Evolutionary conservation across 176 grass and related monocot species (phyloP), one percentile per base, ranked within the genome.

Genomic region (Zoysia pacifica): DNA sequence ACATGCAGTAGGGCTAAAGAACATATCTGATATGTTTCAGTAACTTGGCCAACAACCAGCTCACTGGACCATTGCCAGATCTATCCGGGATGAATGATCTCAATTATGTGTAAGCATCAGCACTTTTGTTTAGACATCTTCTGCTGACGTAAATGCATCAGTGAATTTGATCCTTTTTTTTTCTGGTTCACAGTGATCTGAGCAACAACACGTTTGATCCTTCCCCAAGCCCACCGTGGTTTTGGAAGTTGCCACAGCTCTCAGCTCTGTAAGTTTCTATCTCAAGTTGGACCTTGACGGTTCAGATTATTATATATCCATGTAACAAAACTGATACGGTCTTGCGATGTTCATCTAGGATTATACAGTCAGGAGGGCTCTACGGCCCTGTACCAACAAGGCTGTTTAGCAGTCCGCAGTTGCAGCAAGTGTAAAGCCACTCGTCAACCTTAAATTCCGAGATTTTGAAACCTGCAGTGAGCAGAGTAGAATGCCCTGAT

Each of bases 191-290:
- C 82, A 99, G 96, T 15, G 92, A 99, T 78, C 79, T 99, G 86
- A 99, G 96, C 79, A 95, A 99, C 79, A 99, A 99, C 78, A 77
- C 88, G 43, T 99, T 99, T 70, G 90, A 89, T 77, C 79, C 75
- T 67, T 89, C 96, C 41, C 79, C 82, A 8, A 93, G 73, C 69
- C 92, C 96, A 28, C 69, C 65, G 48, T 99, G 96, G 96, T 99
- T 93, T 62, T 86, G 86, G 82, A 76, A 48, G 63, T 45, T 99
- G 64, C 67, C 81, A 70, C 62, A 54, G 83, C 94, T 97, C 65
- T 91, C 84, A 65, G 81, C 74, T 83, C 41, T 97, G 94, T 97
- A 84, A 89, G 94, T 86, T 16, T 42, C 48, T 69, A 7, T 54
- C 64, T 71, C 62, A 53, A 16, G 6, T 6, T 45, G 6, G 3